Evolutionary conservation across 225 moss, liverwort and hornwort species (phyloP), one percentile per base, ranked within the genome.

Genomic region (Ulota crispa): DNA sequence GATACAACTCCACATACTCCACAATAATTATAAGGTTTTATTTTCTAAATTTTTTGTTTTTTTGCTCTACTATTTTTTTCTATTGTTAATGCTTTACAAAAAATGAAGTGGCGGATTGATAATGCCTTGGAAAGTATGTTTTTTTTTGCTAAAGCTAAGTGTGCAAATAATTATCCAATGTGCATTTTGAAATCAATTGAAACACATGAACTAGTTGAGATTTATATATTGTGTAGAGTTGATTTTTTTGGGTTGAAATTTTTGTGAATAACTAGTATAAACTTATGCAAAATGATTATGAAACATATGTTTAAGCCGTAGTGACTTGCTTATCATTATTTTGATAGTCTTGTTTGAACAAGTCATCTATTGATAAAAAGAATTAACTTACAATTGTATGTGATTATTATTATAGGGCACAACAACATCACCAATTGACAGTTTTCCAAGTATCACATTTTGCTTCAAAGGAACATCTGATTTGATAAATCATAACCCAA

Each of bases 141-240:
- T 41, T 59, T 30, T 54, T 42, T 27, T 54, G 0, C 13, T 39
- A 28, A 7, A 0, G 0, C 3, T 24, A 14, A 1, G 0, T 39
- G 0, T 27, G 19, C 14, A 4, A 8, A 0, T 55, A 42, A 18
- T n/a, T n/a, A n/a, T n/a, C n/a, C n/a, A n/a, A n/a, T n/a, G n/a
- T n/a, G n/a, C n/a, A n/a, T n/a, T n/a, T n/a, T n/a, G n/a, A n/a
- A n/a, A n/a, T n/a, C n/a, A n/a, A n/a, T n/a, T n/a, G n/a, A n/a
- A n/a, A n/a, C 24, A 41, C 50, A 4, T 4, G 19, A 42, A 30
- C 1, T n/a, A n/a, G 0, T 20, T 32, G 5, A 20, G 8, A 8
- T 12, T 28, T 27, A 2, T 61, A 15, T 13, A 61, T 27, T 61
- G 2, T 28, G 2, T 27, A 61, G 13, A 12, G 2, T 2, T 27